Conservation (phyloP, 2,329 filamentous ascomycete genomes). For the Rhytidhysteron rufulum region DNA sequence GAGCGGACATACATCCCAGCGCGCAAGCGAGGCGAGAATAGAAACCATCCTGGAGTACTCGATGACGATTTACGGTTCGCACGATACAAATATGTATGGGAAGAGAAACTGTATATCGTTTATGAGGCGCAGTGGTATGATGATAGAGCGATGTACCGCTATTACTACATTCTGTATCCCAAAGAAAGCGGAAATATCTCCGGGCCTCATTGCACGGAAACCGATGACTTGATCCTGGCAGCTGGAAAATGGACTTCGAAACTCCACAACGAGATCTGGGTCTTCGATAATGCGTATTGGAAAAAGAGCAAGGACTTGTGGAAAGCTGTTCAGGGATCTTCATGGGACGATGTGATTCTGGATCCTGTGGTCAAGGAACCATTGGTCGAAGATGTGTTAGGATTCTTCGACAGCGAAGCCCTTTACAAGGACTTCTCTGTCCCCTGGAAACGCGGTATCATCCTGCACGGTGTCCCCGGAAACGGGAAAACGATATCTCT, state of each 20-base stretch:
- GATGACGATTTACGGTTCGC: constrained; percentile 9
- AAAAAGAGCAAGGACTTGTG: constrained; percentile 58
- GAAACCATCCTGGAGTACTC: constrained; percentile 10
- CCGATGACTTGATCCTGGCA: constrained; percentile 51
- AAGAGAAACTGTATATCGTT: constrained; percentile 21
- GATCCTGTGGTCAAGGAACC: constrained; percentile 59
- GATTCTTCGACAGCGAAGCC: constrained; percentile 56
- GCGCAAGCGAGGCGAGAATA: constrained; percentile 17
- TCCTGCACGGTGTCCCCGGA: constrained; percentile 59
- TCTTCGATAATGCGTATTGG: constrained; percentile 62
- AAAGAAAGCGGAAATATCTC: constrained; percentile 8
- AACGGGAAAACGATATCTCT: constrained; percentile 68
- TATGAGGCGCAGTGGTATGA: constrained; percentile 25
- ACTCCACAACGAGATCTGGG: constrained; percentile 60
- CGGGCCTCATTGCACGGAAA: constrained; percentile 19
- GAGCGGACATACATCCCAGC: constrained; percentile 17
- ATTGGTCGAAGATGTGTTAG: constrained; percentile 59
- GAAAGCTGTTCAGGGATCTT: constrained; percentile 37
- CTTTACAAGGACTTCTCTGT: constrained; percentile 56
- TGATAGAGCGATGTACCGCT: constrained; percentile 17
- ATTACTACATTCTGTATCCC: constrained; percentile 20
- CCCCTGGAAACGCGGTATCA: constrained; percentile 64
- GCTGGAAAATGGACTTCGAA: constrained; percentile 54
- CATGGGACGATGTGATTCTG: constrained; percentile 65
- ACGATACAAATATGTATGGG: constrained; percentile 17